These are phyloP conservation scores for Postia placenta DNA, from an alignment of 768 basidiomycete genomes.

Conservation along the genomic window DNA sequence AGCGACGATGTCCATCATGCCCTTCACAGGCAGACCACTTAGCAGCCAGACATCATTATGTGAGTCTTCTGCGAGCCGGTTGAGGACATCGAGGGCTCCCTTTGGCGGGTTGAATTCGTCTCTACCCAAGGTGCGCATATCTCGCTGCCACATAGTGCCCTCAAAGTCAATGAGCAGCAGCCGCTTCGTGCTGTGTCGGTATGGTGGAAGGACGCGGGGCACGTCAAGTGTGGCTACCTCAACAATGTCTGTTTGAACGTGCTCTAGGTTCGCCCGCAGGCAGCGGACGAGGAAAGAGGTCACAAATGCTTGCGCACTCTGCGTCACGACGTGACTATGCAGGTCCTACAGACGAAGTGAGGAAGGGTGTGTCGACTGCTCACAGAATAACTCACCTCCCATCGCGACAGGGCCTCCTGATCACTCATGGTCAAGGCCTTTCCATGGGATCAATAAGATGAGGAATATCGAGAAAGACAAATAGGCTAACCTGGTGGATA, in stretches of 20 bases:
- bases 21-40: slow-evolving; percentile 64
- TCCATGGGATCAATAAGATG: slow-evolving; percentile 1
- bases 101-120: slow-evolving; percentile 31
- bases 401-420: slow-evolving; percentile 65
- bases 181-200: slow-evolving; percentile 57
- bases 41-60: slow-evolving; percentile 79
- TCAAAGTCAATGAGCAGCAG: slow-evolving; percentile 76
- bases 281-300: slow-evolving; percentile 73
- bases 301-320: slow-evolving; percentile 82
- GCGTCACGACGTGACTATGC: slow-evolving; percentile 79
- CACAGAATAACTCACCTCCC: slow-evolving; percentile 43
- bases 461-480: background rate
- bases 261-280: slow-evolving; percentile 68
- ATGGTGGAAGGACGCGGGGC: slow-evolving; percentile 55
- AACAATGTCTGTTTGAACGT: slow-evolving; percentile 34
- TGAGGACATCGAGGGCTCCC: slow-evolving; percentile 42
- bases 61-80: slow-evolving; percentile 51
- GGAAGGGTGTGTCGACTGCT: slow-evolving; percentile 1
- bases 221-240: slow-evolving; percentile 38
- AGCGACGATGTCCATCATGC: slow-evolving; percentile 58
- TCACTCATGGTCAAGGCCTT: slow-evolving; percentile 72
- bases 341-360: slow-evolving; percentile 42
- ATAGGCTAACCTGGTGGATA: slow-evolving; percentile 48
- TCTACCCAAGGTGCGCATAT: slow-evolving; percentile 28
- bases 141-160: slow-evolving; percentile 68